Evolutionary conservation across 176 grass and related monocot species (phyloP).

Genomic region (Eleusine indica): DNA sequence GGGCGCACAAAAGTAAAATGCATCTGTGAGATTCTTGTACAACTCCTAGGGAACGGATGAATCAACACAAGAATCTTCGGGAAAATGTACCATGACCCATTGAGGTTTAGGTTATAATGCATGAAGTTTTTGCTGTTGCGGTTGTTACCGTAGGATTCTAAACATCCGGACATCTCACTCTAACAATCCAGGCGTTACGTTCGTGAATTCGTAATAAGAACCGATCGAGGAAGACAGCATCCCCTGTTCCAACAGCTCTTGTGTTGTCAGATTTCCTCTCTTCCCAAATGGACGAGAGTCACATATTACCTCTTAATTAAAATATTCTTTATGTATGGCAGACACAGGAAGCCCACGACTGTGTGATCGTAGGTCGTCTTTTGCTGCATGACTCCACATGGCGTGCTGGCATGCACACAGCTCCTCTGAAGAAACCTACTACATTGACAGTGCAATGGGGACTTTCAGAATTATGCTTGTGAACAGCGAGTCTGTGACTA

Average conservation of each 20-base stretch:
- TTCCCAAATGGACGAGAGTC: background rate
- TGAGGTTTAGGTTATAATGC: too few relatives aligned
- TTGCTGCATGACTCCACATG: background rate
- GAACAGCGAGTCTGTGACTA: background rate
- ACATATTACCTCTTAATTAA: background rate
- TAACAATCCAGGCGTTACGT: background rate
- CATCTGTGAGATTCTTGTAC: background rate
- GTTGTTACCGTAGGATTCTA: too few relatives aligned
- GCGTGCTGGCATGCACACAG: background rate
- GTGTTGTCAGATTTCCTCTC: too few relatives aligned
- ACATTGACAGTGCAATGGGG: background rate
- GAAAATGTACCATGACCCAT: background rate
- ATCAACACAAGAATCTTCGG: background rate
- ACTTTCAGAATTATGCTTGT: background rate
- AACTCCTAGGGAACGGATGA: background rate
- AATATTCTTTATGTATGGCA: background rate
- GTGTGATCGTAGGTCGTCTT: background rate
- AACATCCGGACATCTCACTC: background rate
- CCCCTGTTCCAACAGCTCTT: too few relatives aligned
- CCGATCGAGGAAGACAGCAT: too few relatives aligned
- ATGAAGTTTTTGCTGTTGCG: too few relatives aligned
- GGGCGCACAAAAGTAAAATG: background rate
- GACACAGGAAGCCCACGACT: background rate
- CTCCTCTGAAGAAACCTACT: background rate
- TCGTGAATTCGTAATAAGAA: background rate